These are phyloP conservation scores for Tylopilus sp. DNA, from an alignment of 768 basidiomycete genomes.

Conservation along the genomic window DNA sequence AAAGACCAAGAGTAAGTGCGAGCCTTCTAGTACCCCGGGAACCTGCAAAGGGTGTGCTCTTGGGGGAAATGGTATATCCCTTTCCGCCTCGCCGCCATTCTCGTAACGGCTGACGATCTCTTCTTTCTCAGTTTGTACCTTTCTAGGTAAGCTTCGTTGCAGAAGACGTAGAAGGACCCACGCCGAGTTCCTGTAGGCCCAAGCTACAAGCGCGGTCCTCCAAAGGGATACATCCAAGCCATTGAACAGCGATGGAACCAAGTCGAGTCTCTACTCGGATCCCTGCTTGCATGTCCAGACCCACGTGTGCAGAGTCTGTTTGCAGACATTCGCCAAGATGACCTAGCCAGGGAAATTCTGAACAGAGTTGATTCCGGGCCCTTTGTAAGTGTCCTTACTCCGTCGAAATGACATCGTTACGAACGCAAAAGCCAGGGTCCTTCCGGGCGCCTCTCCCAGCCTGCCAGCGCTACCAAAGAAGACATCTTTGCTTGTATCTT, in stretches of 20 bases:
- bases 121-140: constrained; percentile 55
- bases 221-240: constrained; percentile 90
- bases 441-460: constrained; percentile 59
- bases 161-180: background rate
- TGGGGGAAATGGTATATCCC: constrained; percentile 48
- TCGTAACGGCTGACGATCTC: constrained; percentile 11
- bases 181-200: constrained; percentile 45
- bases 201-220: constrained; percentile 79
- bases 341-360: constrained; percentile 74
- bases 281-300: constrained; percentile 71
- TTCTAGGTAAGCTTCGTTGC: constrained; percentile 42
- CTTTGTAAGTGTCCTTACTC: constrained; percentile 48
- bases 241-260: constrained; percentile 92
- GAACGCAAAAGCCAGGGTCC: constrained; percentile 50
- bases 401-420: background rate
- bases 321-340: constrained; percentile 63
- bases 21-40: constrained; percentile 46
- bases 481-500: constrained; percentile 77
- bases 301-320: constrained; percentile 59
- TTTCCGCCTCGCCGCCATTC: background rate
- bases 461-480: constrained; percentile 65
- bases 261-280: constrained; percentile 85
- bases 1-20: constrained; percentile 87
- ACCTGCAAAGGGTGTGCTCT: constrained; percentile 63
- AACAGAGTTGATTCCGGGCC: constrained; percentile 75